Evolutionary conservation across 2,329 filamentous ascomycete species (phyloP).

Genomic region (Pleomassaria siparia): DNA sequence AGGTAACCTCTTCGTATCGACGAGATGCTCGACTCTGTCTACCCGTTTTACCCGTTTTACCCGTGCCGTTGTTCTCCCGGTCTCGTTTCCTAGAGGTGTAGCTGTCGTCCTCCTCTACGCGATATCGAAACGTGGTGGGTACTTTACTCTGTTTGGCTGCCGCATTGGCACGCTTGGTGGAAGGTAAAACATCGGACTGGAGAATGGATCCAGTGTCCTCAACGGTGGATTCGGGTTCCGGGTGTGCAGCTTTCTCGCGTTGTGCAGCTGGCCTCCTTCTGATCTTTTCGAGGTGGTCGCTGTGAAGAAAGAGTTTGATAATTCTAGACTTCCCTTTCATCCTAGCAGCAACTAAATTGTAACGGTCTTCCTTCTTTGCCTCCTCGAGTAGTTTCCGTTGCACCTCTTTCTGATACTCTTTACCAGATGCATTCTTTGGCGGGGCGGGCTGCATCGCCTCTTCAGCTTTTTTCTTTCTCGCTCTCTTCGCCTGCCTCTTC

Average conservation of each 20-base stretch:
- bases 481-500: constrained; percentile 24
- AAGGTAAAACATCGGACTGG: constrained; percentile 38
- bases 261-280: constrained; percentile 32
- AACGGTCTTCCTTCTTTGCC: constrained; percentile 48
- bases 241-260: constrained; percentile 20
- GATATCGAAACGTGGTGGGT: constrained; percentile 37
- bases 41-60: constrained; percentile 24
- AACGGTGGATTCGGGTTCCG: constrained; percentile 29
- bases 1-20: constrained; percentile 49
- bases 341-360: constrained; percentile 48
- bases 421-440: constrained; percentile 47
- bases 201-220: constrained; percentile 32
- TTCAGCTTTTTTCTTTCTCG: constrained; percentile 39
- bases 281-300: constrained; percentile 40
- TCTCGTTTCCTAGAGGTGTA: constrained; percentile 38
- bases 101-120: constrained; percentile 45
- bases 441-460: constrained; percentile 37
- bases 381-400: constrained; percentile 47
- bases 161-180: constrained; percentile 14
- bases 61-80: constrained; percentile 18
- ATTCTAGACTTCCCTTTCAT: constrained; percentile 50
- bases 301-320: constrained; percentile 43
- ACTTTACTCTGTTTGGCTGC: constrained; percentile 32
- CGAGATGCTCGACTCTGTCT: constrained; percentile 19
- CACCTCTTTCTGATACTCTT: constrained; percentile 52